Percentiles rank a stretch among this genome's conserved stretches.
phyloP scores from a whole-genome alignment of 2,329 filamentous ascomycete species.

The Claviceps paspali region DNA sequence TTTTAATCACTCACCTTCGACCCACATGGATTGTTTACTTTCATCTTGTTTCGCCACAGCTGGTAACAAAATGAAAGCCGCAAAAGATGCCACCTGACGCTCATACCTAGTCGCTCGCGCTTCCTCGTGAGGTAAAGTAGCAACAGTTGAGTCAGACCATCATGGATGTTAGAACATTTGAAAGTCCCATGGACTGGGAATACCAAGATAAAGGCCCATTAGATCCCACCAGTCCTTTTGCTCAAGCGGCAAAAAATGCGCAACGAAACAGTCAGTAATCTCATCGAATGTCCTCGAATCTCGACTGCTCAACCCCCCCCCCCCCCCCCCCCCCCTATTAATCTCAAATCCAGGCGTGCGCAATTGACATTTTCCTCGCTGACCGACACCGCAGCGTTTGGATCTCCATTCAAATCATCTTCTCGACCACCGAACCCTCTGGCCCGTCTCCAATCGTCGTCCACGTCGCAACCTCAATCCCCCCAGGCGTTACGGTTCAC shows the following conservation, averaged over 20 bases:
- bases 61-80: too few species aligned
- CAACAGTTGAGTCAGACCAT: neutral
- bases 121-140: neutral
- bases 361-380: conserved; percentile 7
- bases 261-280: conserved; percentile 27
- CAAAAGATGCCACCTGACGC: neutral
- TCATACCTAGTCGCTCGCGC: neutral
- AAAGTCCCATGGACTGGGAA: conserved; percentile 53
- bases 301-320: neutral
- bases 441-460: conserved; percentile 21
- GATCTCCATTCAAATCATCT: conserved; percentile 21
- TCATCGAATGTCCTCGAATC: neutral
- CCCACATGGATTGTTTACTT: conserved; percentile 19
- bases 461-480: conserved; percentile 23
- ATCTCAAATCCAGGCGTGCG: too few species aligned
- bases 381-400: conserved; percentile 18
- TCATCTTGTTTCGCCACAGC: conserved; percentile 12
- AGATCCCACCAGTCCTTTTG: conserved; percentile 47
- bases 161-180: conserved; percentile 41
- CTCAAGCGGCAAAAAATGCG: conserved; percentile 30
- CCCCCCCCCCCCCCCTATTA: too few species aligned
- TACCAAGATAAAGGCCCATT: conserved; percentile 42
- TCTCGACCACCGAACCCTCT: conserved; percentile 20
- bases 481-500: conserved; percentile 31
- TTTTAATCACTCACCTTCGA: conserved; percentile 4